These are phyloP conservation scores for Tylopilus sp. DNA, from an alignment of 768 basidiomycete genomes.

Conservation along the genomic window DNA sequence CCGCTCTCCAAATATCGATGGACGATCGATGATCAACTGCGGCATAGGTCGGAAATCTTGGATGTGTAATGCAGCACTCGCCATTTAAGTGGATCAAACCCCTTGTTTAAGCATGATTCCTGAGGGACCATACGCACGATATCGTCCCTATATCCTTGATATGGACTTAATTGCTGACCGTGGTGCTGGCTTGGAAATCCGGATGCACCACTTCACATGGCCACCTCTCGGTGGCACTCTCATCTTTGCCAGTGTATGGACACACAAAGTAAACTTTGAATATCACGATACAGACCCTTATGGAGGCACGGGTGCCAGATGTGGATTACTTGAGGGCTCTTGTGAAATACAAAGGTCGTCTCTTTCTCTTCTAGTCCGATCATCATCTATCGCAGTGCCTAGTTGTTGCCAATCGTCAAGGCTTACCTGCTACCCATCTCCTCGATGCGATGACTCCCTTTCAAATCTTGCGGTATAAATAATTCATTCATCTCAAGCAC, in stretches of 20 bases:
- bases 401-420: conserved; percentile 1
- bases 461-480: conserved; percentile 12
- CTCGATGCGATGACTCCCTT: neutral
- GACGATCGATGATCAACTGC: conserved; percentile 3
- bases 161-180: neutral
- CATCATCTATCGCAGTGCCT: neutral
- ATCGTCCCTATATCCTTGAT: neutral
- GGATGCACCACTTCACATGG: neutral
- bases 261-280: neutral
- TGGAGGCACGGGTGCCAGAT: neutral
- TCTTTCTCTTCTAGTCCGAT: conserved; percentile 2
- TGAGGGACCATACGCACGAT: neutral
- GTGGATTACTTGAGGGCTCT: neutral
- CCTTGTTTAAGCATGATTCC: neutral
- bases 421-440: neutral
- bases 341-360: neutral
- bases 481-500: neutral
- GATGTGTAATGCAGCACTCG: conserved; percentile 8
- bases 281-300: neutral
- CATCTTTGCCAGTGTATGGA: neutral
- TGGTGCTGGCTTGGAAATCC: neutral
- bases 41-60: conserved; percentile 7
- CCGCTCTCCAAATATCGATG: conserved; percentile 7
- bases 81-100: conserved; percentile 8
- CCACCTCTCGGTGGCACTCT: neutral